phyloP scores from a whole-genome alignment of 2,329 filamentous ascomycete species.

The Sporothrix mexicana region DNA sequence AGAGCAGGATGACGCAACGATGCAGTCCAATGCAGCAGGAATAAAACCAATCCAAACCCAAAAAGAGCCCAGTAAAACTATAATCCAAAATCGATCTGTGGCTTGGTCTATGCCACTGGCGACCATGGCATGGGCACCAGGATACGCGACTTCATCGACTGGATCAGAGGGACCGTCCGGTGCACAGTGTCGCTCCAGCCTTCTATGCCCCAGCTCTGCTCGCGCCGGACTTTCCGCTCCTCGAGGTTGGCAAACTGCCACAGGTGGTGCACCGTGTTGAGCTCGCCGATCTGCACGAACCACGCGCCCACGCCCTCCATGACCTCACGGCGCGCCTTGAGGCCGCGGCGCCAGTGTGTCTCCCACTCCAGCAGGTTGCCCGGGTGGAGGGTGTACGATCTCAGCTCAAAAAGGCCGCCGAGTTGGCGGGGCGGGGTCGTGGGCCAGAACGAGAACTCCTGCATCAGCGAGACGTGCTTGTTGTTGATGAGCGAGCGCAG shows the following conservation, averaged over 20 bases:
- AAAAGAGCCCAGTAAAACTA: too few relatives aligned
- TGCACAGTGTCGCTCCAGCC: conserved; percentile 98
- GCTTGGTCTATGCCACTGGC: conserved; percentile 71
- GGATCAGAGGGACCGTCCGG: conserved; percentile 96
- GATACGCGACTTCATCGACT: conserved; percentile 93
- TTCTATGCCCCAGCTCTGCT: conserved; percentile 93
- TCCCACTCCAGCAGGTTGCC: conserved; percentile 98
- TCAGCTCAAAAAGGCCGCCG: conserved; percentile 92
- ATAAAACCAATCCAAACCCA: not conserved
- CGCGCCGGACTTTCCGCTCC: conserved; percentile 85
- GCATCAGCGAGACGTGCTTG: conserved; percentile 93
- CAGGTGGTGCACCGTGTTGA: conserved; percentile 96
- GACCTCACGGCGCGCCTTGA: conserved; percentile 89
- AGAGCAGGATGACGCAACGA: not conserved
- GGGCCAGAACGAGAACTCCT: conserved; percentile 99
- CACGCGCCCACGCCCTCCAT: conserved; percentile 99
- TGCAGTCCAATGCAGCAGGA: not conserved
- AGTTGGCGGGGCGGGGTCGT: conserved; percentile 88
- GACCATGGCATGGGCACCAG: conserved; percentile 97
- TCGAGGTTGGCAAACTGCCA: conserved; percentile 99
- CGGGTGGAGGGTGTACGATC: conserved; percentile 94
- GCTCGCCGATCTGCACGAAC: conserved; percentile 97
- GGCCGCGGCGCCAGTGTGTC: conserved; percentile 92
- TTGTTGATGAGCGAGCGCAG: conserved; percentile 83
- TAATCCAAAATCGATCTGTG: not conserved